phyloP scores from a whole-genome alignment of 331 rosid species.

The Acacia concinna region DNA sequence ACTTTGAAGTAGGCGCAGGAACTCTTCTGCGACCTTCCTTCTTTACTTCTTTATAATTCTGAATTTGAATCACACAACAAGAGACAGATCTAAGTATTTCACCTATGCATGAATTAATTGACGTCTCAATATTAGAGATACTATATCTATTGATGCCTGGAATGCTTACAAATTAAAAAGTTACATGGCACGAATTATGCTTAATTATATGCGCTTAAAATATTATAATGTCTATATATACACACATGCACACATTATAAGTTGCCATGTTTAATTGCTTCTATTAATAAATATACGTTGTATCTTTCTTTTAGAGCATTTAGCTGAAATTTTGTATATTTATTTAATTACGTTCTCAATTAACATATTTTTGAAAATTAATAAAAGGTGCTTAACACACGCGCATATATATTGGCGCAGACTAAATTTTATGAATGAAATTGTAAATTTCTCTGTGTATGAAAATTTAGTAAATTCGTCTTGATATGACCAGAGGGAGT shows the following conservation, averaged over 20 bases:
- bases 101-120: background rate
- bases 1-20: too few relatives aligned
- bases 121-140: too few relatives aligned
- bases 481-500: too few relatives aligned
- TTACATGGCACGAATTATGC: background rate
- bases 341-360: background rate
- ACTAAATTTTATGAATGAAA: background rate
- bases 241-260: background rate
- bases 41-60: background rate
- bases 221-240: background rate
- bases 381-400: too few relatives aligned
- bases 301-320: background rate
- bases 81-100: too few relatives aligned
- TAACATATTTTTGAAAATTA: too few relatives aligned
- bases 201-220: background rate
- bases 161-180: background rate
- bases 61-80: too few relatives aligned
- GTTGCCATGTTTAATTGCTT: background rate
- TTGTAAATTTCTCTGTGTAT: background rate
- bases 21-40: background rate
- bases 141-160: too few relatives aligned
- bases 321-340: background rate
- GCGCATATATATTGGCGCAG: background rate
- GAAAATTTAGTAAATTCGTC: background rate
- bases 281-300: background rate